Evolutionary conservation across 192 early-diverging fungal species (phyloP).

Genomic region (Entomortierella lignicola): DNA sequence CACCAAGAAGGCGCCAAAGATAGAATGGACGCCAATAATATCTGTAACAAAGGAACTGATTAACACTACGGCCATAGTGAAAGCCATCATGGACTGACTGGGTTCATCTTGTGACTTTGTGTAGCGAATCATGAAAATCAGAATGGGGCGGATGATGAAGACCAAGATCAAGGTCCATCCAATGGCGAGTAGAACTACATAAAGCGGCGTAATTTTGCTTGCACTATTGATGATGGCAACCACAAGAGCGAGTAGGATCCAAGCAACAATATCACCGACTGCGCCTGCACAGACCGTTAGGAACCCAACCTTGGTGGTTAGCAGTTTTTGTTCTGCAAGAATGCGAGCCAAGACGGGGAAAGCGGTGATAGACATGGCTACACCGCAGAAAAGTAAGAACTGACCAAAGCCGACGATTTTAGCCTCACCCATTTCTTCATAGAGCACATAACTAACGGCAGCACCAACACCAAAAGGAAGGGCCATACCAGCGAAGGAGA

Average conservation of each 20-base stretch:
- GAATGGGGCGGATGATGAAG: constrained; percentile 74
- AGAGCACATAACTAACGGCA: constrained; percentile 80
- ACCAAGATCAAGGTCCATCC: constrained; percentile 80
- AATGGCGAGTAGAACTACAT: constrained; percentile 79
- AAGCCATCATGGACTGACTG: constrained; percentile 70
- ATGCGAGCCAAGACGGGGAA: constrained; percentile 97
- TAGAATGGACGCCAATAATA: constrained; percentile 89
- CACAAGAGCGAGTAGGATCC: constrained; percentile 84
- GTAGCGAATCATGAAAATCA: constrained; percentile 59
- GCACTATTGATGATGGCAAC: constrained; percentile 87
- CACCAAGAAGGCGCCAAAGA: constrained; percentile 93
- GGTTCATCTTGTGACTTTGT: constrained; percentile 67
- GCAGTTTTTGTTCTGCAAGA: constrained; percentile 86
- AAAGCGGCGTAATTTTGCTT: constrained; percentile 78
- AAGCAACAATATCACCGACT: constrained; percentile 88
- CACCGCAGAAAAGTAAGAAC: constrained; percentile 89
- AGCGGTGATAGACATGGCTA: constrained; percentile 93
- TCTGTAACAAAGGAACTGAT: constrained; percentile 85
- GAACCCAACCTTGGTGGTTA: constrained; percentile 83
- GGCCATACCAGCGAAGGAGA: constrained; percentile 84
- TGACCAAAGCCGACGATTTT: constrained; percentile 67
- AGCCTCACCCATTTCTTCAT: constrained; percentile 59
- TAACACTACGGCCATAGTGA: constrained; percentile 79
- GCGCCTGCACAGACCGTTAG: constrained; percentile 89
- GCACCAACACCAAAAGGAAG: constrained; percentile 84